phyloP scores from a whole-genome alignment of 805 yeast species.

The Saccharomycopsis microspora region DNA sequence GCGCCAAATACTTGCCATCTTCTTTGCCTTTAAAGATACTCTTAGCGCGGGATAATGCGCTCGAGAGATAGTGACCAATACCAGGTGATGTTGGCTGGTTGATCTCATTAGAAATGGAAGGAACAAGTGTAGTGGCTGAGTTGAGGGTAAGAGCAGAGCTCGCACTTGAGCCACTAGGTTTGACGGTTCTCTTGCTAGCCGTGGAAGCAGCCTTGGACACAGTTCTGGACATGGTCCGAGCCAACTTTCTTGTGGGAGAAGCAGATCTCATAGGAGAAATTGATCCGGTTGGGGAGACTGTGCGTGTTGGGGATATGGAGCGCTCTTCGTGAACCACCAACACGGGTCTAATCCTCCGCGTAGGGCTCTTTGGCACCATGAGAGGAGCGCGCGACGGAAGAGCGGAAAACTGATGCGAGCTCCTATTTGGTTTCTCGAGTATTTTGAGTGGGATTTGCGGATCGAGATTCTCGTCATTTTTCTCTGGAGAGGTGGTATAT shows the following conservation, averaged over 20 bases:
- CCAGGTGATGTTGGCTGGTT: constrained; percentile 4
- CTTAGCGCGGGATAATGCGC: constrained; percentile 8
- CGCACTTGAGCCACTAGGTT: neutral
- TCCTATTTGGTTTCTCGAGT: neutral
- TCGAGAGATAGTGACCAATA: constrained; percentile 7
- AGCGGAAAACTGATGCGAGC: constrained; percentile 1
- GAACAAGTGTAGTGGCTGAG: neutral
- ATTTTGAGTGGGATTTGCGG: neutral
- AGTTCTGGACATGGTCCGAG: neutral
- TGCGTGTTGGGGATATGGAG: neutral
- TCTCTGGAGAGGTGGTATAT: constrained; percentile 6
- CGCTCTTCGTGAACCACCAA: neutral
- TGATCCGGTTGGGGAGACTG: neutral
- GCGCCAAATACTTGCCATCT: neutral
- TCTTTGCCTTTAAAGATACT: constrained; percentile 12
- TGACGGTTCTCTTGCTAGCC: neutral
- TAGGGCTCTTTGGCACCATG: neutral
- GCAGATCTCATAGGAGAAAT: neutral
- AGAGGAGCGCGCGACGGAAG: constrained; percentile 3
- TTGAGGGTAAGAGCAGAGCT: neutral
- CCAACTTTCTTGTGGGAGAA: neutral
- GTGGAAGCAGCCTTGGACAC: neutral
- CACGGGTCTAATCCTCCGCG: no score
- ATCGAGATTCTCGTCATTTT: neutral
- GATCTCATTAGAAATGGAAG: neutral